These are phyloP conservation scores for Flaveria sonorensis DNA, from an alignment of 129 eudicot species.

Conservation along the genomic window DNA sequence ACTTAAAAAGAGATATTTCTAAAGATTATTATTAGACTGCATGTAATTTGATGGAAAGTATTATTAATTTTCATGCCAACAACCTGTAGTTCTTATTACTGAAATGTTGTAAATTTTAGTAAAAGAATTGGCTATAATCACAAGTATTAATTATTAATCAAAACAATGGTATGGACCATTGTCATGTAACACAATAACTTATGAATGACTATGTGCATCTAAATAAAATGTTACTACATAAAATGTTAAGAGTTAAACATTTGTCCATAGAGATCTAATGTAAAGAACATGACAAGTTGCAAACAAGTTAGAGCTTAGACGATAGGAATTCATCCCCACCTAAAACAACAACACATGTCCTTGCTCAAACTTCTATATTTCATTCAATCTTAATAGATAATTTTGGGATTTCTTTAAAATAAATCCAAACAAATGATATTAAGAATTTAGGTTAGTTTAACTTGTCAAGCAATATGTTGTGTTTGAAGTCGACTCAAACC, in stretches of 20 bases:
- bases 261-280: too few species aligned
- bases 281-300: not conserved
- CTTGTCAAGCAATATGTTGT: too few species aligned
- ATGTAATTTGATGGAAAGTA: not conserved
- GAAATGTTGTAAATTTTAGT: not conserved
- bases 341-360: too few species aligned
- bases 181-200: not conserved
- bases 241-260: not conserved
- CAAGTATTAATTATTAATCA: not conserved
- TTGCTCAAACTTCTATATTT: too few species aligned
- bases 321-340: too few species aligned
- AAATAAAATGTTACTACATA: not conserved
- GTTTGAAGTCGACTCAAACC: too few species aligned
- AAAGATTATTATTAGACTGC: not conserved
- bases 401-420: too few species aligned
- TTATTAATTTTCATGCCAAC: not conserved
- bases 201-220: not conserved
- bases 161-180: not conserved
- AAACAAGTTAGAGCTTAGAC: not conserved
- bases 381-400: too few species aligned
- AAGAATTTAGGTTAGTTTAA: too few species aligned
- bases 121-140: not conserved
- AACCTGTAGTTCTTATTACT: not conserved
- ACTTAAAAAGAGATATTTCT: not conserved
- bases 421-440: too few species aligned